Evolutionary conservation across 331 rosid genomes (phyloP).

Genomic region (Rhamnella rubrinervis): DNA sequence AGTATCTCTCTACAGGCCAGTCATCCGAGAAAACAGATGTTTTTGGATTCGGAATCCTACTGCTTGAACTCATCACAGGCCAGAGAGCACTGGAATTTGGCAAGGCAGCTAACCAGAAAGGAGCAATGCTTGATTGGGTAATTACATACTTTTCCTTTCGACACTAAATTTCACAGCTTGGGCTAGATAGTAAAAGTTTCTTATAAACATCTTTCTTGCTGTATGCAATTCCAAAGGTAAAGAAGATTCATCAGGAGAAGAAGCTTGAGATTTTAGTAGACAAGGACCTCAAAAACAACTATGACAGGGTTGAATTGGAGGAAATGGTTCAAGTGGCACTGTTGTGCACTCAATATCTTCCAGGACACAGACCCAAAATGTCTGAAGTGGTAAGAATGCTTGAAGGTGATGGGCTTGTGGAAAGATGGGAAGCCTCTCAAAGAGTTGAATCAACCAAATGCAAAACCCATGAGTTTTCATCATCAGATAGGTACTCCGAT

Average conservation of each 20-base stretch:
- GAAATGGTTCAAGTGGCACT: constrained; percentile 98
- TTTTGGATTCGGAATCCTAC: constrained; percentile 91
- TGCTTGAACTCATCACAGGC: constrained; percentile 90
- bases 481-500: constrained; percentile 86
- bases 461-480: constrained; percentile 68
- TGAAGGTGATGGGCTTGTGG: constrained; percentile 95
- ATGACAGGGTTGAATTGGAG: constrained; percentile 79
- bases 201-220: background rate
- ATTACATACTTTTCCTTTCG: background rate
- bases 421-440: constrained; percentile 95
- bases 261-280: constrained; percentile 82
- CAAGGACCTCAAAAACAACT: constrained; percentile 78
- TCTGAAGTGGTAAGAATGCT: constrained; percentile 97
- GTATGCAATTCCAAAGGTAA: constrained; percentile 46
- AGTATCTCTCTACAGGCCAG: constrained; percentile 94
- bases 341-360: constrained; percentile 87
- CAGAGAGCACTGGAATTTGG: constrained; percentile 92
- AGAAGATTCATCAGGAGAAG: constrained; percentile 81
- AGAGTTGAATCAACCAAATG: constrained; percentile 56
- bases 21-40: constrained; percentile 98
- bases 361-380: constrained; percentile 88
- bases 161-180: background rate
- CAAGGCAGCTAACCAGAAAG: constrained; percentile 81
- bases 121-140: constrained; percentile 98
- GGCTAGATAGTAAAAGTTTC: too few relatives aligned